Conservation (phyloP, 2,329 filamentous ascomycete genomes). For the Escovopsis weberi region DNA sequence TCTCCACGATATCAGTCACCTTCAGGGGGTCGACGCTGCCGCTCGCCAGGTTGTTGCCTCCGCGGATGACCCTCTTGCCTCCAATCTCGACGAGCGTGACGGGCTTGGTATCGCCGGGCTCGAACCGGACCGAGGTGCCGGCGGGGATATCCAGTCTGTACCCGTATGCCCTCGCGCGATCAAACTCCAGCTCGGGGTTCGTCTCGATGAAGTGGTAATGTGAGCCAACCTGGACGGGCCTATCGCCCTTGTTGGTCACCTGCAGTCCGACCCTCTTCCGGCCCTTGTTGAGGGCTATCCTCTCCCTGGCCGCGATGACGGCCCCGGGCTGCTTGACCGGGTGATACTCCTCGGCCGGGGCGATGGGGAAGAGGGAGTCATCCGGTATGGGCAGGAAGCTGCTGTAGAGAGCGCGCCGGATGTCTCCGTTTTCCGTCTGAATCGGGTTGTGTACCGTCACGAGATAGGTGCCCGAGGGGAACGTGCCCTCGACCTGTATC, state of each 20-base stretch:
- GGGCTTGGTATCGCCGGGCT: slow-evolving; percentile 84
- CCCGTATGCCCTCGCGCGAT: slow-evolving; percentile 68
- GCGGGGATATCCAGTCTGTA: slow-evolving; percentile 81
- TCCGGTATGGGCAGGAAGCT: slow-evolving; percentile 75
- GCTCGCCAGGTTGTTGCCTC: slow-evolving; percentile 67
- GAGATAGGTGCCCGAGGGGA: slow-evolving; percentile 78
- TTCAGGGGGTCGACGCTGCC: slow-evolving; percentile 54
- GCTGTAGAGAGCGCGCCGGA: slow-evolving; percentile 77
- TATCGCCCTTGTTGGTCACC: slow-evolving; percentile 76
- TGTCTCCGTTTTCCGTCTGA: slow-evolving; percentile 69
- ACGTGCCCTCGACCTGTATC: slow-evolving; percentile 90
- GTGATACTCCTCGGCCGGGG: slow-evolving; percentile 50
- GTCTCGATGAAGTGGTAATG: slow-evolving; percentile 95
- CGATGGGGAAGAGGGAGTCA: slow-evolving; percentile 50
- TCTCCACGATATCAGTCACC: slow-evolving; percentile 49
- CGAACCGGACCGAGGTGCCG: slow-evolving; percentile 83
- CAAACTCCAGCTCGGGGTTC: slow-evolving; percentile 83
- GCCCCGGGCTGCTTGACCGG: slow-evolving; percentile 62
- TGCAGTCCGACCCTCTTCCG: slow-evolving; percentile 57
- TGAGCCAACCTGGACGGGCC: slow-evolving; percentile 83
- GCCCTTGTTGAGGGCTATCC: slow-evolving; percentile 57
- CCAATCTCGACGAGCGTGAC: slow-evolving; percentile 82
- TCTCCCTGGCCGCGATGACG: slow-evolving; percentile 54
- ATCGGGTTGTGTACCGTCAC: slow-evolving; percentile 91
- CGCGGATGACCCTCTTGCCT: slow-evolving; percentile 63